Conservation (phyloP, 108 stramenopile species). For the Fragilariopsis cylindrus region DNA sequence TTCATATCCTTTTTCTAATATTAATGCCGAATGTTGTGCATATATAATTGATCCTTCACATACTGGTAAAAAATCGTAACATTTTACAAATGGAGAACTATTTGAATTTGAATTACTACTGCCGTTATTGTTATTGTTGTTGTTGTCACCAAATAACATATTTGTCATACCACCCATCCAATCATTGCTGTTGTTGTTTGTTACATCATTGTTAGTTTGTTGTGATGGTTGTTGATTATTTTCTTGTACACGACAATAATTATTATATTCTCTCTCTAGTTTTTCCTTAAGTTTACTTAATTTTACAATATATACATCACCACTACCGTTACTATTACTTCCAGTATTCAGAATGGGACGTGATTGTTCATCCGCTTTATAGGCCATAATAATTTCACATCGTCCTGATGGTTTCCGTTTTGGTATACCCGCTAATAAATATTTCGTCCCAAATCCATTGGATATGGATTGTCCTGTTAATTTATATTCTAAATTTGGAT, state of each 20-base stretch:
- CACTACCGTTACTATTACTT: not conserved
- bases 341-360: too few relatives aligned
- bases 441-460: conserved; percentile 17
- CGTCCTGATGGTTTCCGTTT: conserved; percentile 19
- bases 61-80: conserved; percentile 57
- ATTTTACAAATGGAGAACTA: conserved; percentile 39
- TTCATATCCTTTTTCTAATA: conserved; percentile 73
- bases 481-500: conserved; percentile 3
- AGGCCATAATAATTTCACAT: conserved; percentile 19
- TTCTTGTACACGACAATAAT: not conserved
- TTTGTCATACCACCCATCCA: not conserved
- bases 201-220: not conserved
- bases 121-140: conserved; percentile 5
- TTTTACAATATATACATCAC: not conserved
- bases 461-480: conserved; percentile 22
- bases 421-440: conserved; percentile 20
- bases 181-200: not conserved
- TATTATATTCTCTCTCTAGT: conserved; percentile 4
- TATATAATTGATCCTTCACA: conserved; percentile 22
- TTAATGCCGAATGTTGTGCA: conserved; percentile 58
- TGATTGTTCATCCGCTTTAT: not conserved
- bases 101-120: too few relatives aligned
- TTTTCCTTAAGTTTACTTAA: conserved; percentile 13
- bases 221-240: not conserved
- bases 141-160: not conserved